Evolutionary conservation across 495 filamentous ascomycete genomes (phyloP), one percentile per base, ranked within the genome.

Genomic region (Aspergillus indologenus): DNA sequence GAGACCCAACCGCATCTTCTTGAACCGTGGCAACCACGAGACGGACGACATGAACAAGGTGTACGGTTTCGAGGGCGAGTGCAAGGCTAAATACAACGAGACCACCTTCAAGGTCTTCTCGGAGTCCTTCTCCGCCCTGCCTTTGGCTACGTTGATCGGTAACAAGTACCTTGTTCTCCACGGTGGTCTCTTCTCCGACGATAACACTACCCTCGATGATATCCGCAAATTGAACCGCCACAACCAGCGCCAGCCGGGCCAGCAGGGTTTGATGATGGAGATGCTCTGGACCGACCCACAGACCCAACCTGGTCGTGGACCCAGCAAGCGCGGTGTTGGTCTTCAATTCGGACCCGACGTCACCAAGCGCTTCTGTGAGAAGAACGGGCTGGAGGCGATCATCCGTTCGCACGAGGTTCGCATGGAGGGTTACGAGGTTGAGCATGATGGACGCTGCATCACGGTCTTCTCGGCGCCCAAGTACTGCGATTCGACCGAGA

Each of bases 251-350:
- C 94, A 99, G 68, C 94, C 94, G n/a, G 95, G 95, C 21, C 94
- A 98, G 70, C 72, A 87, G 46, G 94, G 94, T 29, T 76, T 99
- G 64, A 99, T 99, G 94, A 98, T 99, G 94, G 94, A 99, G 73
- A 99, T 99, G 95, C 84, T 99, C 19, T 99, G 94, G 94, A 98
- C 94, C 0, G 94, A 99, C 68, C 94, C 94, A 14, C 94, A 98
- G 69, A 77, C 86, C 0, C 78, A 84, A 60, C 89, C 90, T 48
- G 94, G 94, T 23, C 85, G 94, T 53, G 90, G 92, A 9, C 95
- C 93, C 20, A 96, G 90, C 79, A 99, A 99, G 81, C 85, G 94
- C 68, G 94, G 94, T 57, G 92, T 99, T 22, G 94, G 94, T 50
- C 81, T 98, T 74, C 91, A 96, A 68, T 99, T 99, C 66, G 94